Conservation (phyloP, 306 rosid genomes). For the Aeschynomene evenia region DNA sequence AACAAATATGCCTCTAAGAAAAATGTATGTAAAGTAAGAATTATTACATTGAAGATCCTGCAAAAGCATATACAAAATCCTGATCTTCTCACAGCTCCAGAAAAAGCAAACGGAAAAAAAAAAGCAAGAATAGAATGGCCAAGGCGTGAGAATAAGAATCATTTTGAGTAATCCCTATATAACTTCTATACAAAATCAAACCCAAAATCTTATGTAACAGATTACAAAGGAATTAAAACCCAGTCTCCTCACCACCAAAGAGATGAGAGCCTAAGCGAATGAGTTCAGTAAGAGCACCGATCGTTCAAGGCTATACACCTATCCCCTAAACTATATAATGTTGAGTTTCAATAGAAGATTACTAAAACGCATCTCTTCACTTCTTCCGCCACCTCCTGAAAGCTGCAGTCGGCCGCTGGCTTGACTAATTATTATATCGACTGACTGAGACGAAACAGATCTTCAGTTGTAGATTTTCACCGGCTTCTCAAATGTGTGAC, state of each 20-base stretch:
- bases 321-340: slow-evolving; percentile 7
- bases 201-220: slow-evolving; percentile 33
- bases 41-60: not conserved
- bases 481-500: slow-evolving; percentile 73
- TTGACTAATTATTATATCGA: not conserved
- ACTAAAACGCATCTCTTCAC: slow-evolving; percentile 1
- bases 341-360: not conserved
- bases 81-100: not conserved
- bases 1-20: not conserved
- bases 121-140: not conserved
- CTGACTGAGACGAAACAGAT: not conserved
- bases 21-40: not conserved
- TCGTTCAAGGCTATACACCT: slow-evolving; percentile 15
- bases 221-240: slow-evolving; percentile 16
- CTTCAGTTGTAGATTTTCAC: slow-evolving; percentile 70
- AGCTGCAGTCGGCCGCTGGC: slow-evolving; percentile 15
- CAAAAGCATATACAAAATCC: slow-evolving; percentile 22
- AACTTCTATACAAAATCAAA: slow-evolving; percentile 22
- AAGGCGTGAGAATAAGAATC: not conserved
- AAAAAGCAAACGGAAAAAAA: not conserved
- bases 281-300: slow-evolving; percentile 6
- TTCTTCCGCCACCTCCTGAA: slow-evolving; percentile 20
- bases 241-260: not conserved
- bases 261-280: not conserved
- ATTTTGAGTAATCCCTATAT: slow-evolving; percentile 23